A percentile compares a stretch with the other conserved stretches of the same genome.
These are phyloP conservation scores for Secale cereale DNA, from an alignment of 176 grass and related monocot species.

Conservation along the genomic window DNA sequence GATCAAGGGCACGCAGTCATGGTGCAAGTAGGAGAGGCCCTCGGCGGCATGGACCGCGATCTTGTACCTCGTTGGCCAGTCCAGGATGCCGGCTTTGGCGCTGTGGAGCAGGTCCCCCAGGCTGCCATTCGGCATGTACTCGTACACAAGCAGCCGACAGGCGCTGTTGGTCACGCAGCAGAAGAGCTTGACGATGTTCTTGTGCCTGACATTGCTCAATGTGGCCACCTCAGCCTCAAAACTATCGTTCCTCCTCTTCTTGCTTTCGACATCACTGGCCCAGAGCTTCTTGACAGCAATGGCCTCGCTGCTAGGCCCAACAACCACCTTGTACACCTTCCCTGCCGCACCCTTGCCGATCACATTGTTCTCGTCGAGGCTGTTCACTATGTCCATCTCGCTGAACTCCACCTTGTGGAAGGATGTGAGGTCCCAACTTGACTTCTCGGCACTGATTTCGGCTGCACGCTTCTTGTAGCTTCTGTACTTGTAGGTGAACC, in stretches of 20 bases:
- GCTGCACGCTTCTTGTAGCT: neutral
- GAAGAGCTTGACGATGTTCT: slow-evolving; percentile 81
- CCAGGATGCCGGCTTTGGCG: slow-evolving; percentile 38
- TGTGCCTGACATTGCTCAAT: slow-evolving; percentile 71
- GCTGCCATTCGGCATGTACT: slow-evolving; percentile 98
- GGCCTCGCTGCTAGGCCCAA: slow-evolving; percentile 34
- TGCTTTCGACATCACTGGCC: neutral
- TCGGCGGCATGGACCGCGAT: slow-evolving; percentile 66
- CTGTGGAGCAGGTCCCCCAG: slow-evolving; percentile 69
- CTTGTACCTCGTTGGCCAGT: slow-evolving; percentile 63
- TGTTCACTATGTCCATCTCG: slow-evolving; percentile 47
- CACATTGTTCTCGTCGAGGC: slow-evolving; percentile 56
- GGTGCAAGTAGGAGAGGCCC: slow-evolving; percentile 84
- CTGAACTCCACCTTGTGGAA: slow-evolving; percentile 62
- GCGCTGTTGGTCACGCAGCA: slow-evolving; percentile 43
- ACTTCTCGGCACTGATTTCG: neutral
- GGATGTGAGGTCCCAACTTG: slow-evolving; percentile 52
- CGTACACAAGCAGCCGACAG: slow-evolving; percentile 66
- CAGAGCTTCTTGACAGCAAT: slow-evolving; percentile 71
- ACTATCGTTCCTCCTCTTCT: neutral
- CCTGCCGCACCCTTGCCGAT: slow-evolving; percentile 52
- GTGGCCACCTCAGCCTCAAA: slow-evolving; percentile 62
- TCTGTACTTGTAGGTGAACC: slow-evolving; percentile 42
- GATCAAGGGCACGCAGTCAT: slow-evolving; percentile 68
- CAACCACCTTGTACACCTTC: slow-evolving; percentile 55